Evolutionary conservation across 78 protist species (phyloP), one percentile per base, ranked within the genome.

Genomic region (Polysphondylium violaceum): DNA sequence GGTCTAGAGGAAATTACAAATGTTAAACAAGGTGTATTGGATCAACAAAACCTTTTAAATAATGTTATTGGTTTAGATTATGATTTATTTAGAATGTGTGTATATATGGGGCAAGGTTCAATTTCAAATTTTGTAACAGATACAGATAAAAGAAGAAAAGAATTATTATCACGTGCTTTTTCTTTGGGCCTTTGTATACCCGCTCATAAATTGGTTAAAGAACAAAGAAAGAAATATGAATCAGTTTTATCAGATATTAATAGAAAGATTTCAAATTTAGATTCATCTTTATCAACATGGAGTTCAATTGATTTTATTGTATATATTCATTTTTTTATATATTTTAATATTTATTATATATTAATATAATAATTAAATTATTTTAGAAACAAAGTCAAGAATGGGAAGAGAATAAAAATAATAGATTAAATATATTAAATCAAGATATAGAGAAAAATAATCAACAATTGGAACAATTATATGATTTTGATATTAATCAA

Each of bases 51-150:
- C 3, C 5, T 71, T 1, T 69, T 83, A 6, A 69, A 83, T 23
- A 83, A 83, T 58, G 58, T 83, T 0, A 19, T 83, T 1, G 91
- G 91, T 14, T 47, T 83, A 43, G 91, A 83, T 47, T 83, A 83
- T 69, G 91, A 83, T 27, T 12, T 73, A 9, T 83, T 83, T 59
- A 83, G 91, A 69, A 69, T 83, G 79, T 68, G 91, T 59, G 76
- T 83, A 16, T 83, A 83, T 56, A 23, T 83, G n/a, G 91, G 91
- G 0, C 91, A 83, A 27, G 91, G 91, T 29, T 69, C 81, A 6
- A 69, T 83, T 19, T 51, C 81, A 17, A 83, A 83, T 56, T 83
- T 83, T 58, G 75, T 59, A 21, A 83, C 91, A 0, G 91, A 83
- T 29, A 69, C 68, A 4, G 79, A 83, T 56, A 67, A 41, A 43